A percentile compares a stretch with the other conserved stretches of the same genome.
phyloP scores from a whole-genome alignment of 2,329 filamentous ascomycete species.

The Penicillium sp. region DNA sequence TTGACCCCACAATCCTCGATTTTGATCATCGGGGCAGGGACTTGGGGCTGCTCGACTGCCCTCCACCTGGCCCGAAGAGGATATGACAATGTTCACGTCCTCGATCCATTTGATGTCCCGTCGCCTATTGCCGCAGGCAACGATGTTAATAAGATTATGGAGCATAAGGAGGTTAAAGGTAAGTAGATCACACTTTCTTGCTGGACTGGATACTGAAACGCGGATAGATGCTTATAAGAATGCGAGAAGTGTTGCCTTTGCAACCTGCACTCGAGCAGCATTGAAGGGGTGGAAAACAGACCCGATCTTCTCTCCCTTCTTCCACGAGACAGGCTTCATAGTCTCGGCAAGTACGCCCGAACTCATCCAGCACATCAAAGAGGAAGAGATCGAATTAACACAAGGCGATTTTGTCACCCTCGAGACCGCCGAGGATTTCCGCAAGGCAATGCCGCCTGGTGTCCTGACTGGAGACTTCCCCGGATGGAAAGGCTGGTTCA shows the following conservation, averaged over 20 bases:
- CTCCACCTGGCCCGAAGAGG: conserved; percentile 53
- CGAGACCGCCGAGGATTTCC: conserved; percentile 50
- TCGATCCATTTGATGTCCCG: conserved; percentile 51
- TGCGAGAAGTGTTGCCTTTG: conserved; percentile 24
- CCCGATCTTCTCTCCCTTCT: conserved; percentile 48
- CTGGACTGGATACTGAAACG: not conserved
- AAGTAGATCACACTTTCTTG: not conserved
- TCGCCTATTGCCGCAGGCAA: conserved; percentile 54
- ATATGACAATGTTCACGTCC: conserved; percentile 52
- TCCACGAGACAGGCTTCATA: conserved; percentile 48
- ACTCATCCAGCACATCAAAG: conserved; percentile 42
- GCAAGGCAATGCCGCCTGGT: conserved; percentile 54
- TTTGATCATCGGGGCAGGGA: conserved; percentile 54
- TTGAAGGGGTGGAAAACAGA: conserved; percentile 48
- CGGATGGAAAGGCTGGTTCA: conserved; percentile 54
- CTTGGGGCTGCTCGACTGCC: conserved; percentile 57
- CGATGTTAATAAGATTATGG: conserved; percentile 54
- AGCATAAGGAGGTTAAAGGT: conserved; percentile 42
- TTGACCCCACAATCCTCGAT: conserved; percentile 22
- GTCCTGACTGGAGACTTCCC: conserved; percentile 54
- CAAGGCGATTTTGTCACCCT: conserved; percentile 38
- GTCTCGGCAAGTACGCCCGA: conserved; percentile 46
- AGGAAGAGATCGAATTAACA: conserved; percentile 37
- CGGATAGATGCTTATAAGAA: conserved; percentile 19
- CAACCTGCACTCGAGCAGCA: conserved; percentile 31